Evolutionary conservation across 2,329 filamentous ascomycete genomes (phyloP), one percentile per base, ranked within the genome.

Genomic region (Zymoseptoria crescenta): DNA sequence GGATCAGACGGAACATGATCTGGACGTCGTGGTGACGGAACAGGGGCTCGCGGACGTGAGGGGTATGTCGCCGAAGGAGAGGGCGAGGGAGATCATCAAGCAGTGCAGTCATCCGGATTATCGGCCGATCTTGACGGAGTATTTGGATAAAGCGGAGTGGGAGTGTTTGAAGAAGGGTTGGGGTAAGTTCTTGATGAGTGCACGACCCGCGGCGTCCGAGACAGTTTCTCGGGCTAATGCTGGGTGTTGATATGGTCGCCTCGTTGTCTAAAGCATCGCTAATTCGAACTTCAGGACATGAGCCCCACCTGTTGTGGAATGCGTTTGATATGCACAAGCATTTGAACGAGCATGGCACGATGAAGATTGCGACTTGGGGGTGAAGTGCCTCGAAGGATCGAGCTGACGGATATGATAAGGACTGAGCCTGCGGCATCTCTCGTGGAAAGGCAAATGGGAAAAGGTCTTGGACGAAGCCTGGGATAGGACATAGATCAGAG

Each of bases 1-100:
- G 65, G 91, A 96, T 75, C 91, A 95, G 81, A 96, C 91, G 0
- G 91, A 96, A 78, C 91, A 95, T 75, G 91, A 96, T 72, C 81
- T 96, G 48, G 91, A 96, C 68, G 86, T 96, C n/a, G 76, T 96
- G 52, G 91, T 96, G n/a, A 85, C 83, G 0, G 83, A 86, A 71
- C 82, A 84, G 73, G 91, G 91, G 59, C 83, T 95, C 24, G 91
- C 91, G 28, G 91, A 96, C 70, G 91, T 96, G 1, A 84, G 90
- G 49, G 91, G 91, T 55, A 79, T 96, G 65, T 86, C 83, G 64
- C 91, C 91, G 0, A 82, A 86, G 56, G 89, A 96, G 80, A 80
- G 91, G 52, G 90, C 91, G 9, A 81, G 88, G 53, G 87, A 92
- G 65, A 95, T 96, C 70, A 93, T 96, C 74, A 82, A 88, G 64